Base-by-base conservation (phyloP, 257 asterid genomes). In the Lycium barbarum region DNA sequence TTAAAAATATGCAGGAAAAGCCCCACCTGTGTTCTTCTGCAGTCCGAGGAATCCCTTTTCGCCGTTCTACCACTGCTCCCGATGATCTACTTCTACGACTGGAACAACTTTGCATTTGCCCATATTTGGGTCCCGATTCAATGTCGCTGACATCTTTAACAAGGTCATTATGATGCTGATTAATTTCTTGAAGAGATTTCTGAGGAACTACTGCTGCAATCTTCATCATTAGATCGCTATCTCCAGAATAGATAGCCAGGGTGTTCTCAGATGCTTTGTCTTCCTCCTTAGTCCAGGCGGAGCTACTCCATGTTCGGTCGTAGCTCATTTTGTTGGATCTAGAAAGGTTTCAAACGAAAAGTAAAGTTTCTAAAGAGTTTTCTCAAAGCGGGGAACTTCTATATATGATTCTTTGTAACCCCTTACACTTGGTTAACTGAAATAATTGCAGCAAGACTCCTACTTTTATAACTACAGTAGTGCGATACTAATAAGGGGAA, bases 201-300 rank as follows among this genome's bases (percentile, higher is more conserved):
- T 26, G 33, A 51, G 82, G 82, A 76, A 76, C 45, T 13, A 8
- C 82, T 13, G 63, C 82, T 6, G 82, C 65, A 8, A 76, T 22
- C 63, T 76, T 51, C 82, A 13, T 18, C 33, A 76, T 10, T 76
- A 5, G 40, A 76, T 76, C 13, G 1, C 47, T 22, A 51, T 26
- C 63, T 51, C 62, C 45, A 76, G 63, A 53, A 51, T 51, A 76
- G 12, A 49, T 1, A 0, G 81, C 81, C 61, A 49, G 17, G 13
- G 63, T 45, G 51, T 14, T 76, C 6, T 49, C 63, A 51, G 51
- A 76, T 76, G 81, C 81, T 51, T 53, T 22, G 63, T 76, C 62
- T 76, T 76, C 81, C 84, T 90, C 92, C 86, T 62, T 63, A 4
- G 81, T 76, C 81, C 81, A 76, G 62, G 59, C 49, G 63, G 81